A percentile compares a stretch with the other conserved stretches of the same genome.
These are phyloP conservation scores for Eragrostis tef DNA, from an alignment of 202 grass and related monocot species.

Conservation along the genomic window DNA sequence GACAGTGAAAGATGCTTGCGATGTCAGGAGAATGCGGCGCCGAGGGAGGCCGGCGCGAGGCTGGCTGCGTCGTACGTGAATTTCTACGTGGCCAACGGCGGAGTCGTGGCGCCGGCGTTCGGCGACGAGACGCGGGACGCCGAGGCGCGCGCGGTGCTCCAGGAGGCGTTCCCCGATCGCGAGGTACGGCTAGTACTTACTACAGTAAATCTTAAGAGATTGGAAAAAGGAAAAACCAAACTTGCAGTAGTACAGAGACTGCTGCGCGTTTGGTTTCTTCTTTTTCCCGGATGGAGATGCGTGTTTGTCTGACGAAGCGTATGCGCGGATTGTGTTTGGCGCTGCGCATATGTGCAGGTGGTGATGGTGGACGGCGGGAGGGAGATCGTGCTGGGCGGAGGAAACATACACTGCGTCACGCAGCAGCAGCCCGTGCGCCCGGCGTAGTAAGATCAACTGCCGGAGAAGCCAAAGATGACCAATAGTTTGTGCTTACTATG, in stretches of 20 bases:
- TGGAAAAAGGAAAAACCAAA: no score
- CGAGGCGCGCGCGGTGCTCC: conserved; percentile 55
- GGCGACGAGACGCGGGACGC: conserved; percentile 65
- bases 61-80: conserved; percentile 88
- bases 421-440: conserved; percentile 75
- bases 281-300: no score
- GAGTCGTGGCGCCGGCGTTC: conserved; percentile 77
- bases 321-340: background rate
- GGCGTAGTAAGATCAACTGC: background rate
- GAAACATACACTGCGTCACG: conserved; percentile 92
- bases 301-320: background rate
- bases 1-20: background rate
- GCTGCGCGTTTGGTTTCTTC: no score
- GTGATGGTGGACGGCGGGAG: conserved; percentile 80
- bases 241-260: no score
- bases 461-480: no score
- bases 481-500: background rate
- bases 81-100: conserved; percentile 73
- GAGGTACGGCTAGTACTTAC: no score
- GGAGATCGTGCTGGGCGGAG: conserved; percentile 84
- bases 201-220: no score
- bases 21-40: conserved; percentile 67
- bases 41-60: conserved; percentile 64
- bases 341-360: conserved; percentile 50
- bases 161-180: conserved; percentile 62